Base-by-base conservation (phyloP, 441 rosid genomes). In the Gossypium schwendimanii region DNA sequence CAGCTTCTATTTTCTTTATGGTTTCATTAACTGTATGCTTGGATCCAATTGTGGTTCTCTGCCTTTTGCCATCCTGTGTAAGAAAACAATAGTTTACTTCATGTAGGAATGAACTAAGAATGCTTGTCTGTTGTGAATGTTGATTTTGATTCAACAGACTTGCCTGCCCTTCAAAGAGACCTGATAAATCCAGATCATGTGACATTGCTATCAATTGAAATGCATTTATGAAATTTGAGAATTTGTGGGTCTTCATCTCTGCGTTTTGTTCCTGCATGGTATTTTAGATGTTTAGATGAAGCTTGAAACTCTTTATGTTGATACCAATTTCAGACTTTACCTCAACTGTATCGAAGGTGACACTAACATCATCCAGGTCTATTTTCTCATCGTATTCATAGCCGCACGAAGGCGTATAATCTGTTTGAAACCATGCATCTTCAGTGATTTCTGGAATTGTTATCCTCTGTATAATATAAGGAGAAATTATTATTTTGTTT, bases 201-300 rank as follows among this genome's bases (percentile, higher is more conserved):
- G 97, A 92, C 97, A 91, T 92, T 73, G 97, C 97, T 84, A 92
- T 92, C 84, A 92, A 78, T 61, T 91, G 90, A 77, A 94, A 94
- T 67, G 97, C 98, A 74, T 91, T 92, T 78, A 94, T 91, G 81
- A 89, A 94, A 72, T 81, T 91, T 24, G 98, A 82, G 66, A 91
- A 77, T 54, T 75, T 78, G 2, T 78, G 78, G 61, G 80, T 86
- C 73, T 80, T 80, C 75, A 75, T 76, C 75, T 82, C 89, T 69
- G 73, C 24, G 0, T 62, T 78, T 63, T 81, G 73, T 21, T 88
- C 97, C 98, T 94, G 87, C 71, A 61, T 28, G 71, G 63, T 82
- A 70, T 63, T 71, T 71, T 73, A 39, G 44, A 62, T 55, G 66
- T 65, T 69, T 21, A n/a, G 45, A 39, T 39, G 45, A 39, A 39